Percentiles rank a stretch among this genome's conserved stretches.
Evolutionary conservation across 2,329 filamentous ascomycete genomes (phyloP).

Genomic region (Venturia pyrina): DNA sequence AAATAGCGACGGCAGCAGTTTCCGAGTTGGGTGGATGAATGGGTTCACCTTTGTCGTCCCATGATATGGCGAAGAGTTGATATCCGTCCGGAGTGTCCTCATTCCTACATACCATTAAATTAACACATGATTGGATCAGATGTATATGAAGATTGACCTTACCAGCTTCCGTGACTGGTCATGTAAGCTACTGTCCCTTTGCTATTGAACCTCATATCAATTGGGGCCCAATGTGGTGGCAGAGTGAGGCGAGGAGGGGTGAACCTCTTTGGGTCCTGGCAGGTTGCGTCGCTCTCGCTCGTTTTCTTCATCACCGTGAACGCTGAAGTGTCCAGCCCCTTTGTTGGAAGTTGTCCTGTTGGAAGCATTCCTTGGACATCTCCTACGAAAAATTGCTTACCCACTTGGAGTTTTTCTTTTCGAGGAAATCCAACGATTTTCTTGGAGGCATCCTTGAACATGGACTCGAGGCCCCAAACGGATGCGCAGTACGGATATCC

Average conservation of each 20-base stretch:
- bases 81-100: slow-evolving; percentile 38
- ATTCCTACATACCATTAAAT: not conserved
- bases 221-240: slow-evolving; percentile 58
- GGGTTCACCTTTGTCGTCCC: not conserved
- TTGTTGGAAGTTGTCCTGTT: not conserved
- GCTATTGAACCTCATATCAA: slow-evolving; percentile 53
- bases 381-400: slow-evolving; percentile 39
- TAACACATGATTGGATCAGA: not conserved
- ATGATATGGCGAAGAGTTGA: slow-evolving; percentile 35
- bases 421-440: slow-evolving; percentile 24
- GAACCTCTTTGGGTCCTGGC: slow-evolving; percentile 23
- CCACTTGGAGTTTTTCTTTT: slow-evolving; percentile 33
- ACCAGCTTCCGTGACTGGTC: slow-evolving; percentile 64
- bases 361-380: not conserved
- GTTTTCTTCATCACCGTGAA: slow-evolving; percentile 10
- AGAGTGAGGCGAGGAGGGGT: slow-evolving; percentile 46
- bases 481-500: slow-evolving; percentile 64
- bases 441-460: slow-evolving; percentile 17
- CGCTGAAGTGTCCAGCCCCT: not conserved
- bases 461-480: slow-evolving; percentile 47
- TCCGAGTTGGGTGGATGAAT: not conserved
- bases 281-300: slow-evolving; percentile 39
- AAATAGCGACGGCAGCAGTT: not conserved
- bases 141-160: slow-evolving; percentile 16
- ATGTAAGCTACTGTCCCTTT: slow-evolving; percentile 52